phyloP scores from a whole-genome alignment of 140 eudicot species.

The Erigeron philadelphicus region DNA sequence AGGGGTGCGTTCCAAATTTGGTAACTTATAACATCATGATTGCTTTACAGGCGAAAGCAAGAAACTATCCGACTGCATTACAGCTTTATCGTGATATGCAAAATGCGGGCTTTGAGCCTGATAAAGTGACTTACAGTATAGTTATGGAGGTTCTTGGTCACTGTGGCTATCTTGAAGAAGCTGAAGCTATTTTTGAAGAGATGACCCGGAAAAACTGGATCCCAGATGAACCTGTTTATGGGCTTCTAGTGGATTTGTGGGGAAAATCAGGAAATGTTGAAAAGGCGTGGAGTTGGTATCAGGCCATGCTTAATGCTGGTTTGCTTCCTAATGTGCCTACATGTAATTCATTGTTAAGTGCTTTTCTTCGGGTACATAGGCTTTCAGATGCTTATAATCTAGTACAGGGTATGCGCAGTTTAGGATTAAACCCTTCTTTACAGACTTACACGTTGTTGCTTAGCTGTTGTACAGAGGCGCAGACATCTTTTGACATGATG shows the following conservation, averaged over 20 bases:
- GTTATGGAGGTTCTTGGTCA: conserved; percentile 98
- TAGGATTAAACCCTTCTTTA: conserved; percentile 76
- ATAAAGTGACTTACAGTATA: conserved; percentile 89
- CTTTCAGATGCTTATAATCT: conserved; percentile 71
- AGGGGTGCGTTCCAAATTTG: conserved; percentile 80
- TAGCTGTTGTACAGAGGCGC: conserved; percentile 94
- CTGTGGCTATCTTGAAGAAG: conserved; percentile 91
- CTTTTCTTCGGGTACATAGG: conserved; percentile 83
- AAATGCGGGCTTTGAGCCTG: conserved; percentile 82
- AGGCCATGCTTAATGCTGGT: conserved; percentile 79
- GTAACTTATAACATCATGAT: conserved; percentile 94
- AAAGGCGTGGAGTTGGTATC: conserved; percentile 93
- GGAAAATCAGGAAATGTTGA: conserved; percentile 85
- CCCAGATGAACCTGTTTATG: conserved; percentile 98
- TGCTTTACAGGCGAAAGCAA: conserved; percentile 90
- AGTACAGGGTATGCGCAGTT: conserved; percentile 59
- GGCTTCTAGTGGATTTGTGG: conserved; percentile 92
- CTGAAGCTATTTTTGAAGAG: conserved; percentile 75
- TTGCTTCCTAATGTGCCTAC: conserved; percentile 91
- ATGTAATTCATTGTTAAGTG: conserved; percentile 85
- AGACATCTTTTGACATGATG: conserved; percentile 58
- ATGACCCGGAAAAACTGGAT: conserved; percentile 93
- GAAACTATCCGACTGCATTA: conserved; percentile 71
- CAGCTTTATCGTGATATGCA: conserved; percentile 79
- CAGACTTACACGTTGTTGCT: conserved; percentile 87